Conservation (phyloP, 345 rosid genomes). For the Schrenkiella parvula region DNA sequence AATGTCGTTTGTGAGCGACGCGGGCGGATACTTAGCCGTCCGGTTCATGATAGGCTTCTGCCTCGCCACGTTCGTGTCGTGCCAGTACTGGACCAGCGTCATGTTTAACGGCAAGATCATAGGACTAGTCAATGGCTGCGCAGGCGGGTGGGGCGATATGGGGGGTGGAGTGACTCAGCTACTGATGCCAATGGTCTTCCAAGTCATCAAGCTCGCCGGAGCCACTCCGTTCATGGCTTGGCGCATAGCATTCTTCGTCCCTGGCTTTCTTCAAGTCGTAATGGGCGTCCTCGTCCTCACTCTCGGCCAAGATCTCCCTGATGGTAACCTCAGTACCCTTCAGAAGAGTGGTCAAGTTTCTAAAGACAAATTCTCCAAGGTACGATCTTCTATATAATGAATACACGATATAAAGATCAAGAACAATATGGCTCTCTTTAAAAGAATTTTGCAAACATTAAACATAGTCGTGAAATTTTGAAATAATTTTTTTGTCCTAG, state of each 20-base stretch:
- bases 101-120: conserved; percentile 84
- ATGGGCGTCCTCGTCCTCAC: conserved; percentile 64
- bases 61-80: conserved; percentile 81
- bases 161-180: conserved; percentile 87
- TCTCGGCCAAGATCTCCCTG: conserved; percentile 88
- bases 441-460: neutral
- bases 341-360: conserved; percentile 65
- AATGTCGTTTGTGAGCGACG: conserved; percentile 60
- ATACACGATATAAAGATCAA: too few relatives aligned
- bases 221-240: conserved; percentile 78
- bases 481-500: neutral
- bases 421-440: neutral
- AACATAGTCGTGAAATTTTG: neutral
- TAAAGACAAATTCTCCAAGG: conserved; percentile 79
- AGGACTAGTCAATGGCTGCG: conserved; percentile 75
- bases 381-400: too few relatives aligned
- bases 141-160: conserved; percentile 90
- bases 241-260: conserved; percentile 81
- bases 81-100: conserved; percentile 85
- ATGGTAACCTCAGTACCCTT: conserved; percentile 62
- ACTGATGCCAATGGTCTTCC: conserved; percentile 66
- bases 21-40: conserved; percentile 58
- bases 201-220: conserved; percentile 46
- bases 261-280: conserved; percentile 56
- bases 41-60: conserved; percentile 90